Evolutionary conservation across 192 early-diverging fungal genomes (phyloP), one percentile per base, ranked within the genome.

Genomic region (Umbelopsis isabellina): DNA sequence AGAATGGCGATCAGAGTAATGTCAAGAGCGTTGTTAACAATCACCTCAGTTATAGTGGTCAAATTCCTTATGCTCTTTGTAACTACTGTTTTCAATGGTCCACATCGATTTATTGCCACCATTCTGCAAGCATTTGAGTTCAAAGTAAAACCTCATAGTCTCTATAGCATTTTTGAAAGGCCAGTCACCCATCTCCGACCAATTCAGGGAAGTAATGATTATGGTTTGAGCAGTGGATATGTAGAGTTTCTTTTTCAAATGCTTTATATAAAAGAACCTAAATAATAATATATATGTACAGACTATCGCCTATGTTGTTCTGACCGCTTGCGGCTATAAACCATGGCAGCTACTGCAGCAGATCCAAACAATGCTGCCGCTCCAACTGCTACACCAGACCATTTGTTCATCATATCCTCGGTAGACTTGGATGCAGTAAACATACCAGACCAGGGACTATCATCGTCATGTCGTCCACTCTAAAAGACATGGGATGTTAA

Each of bases 21-120:
- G 18, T 10, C 15, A 15, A 18, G 10, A 15, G 11, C 16, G 15
- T 18, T 18, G 30, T 35, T 15, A 35, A 18, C 4, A 55, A 18
- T 61, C 25, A 61, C 55, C 55, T 61, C 55, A 7, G 55, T 13
- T 35, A 61, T 61, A 25, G 55, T 61, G 30, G 55, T 41, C 37
- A 41, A 10, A 1, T 6, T 41, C 6, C 37, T 41, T 41, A 41
- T 41, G 10, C 10, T 9, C 37, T 41, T 41, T 41, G 37, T 6
- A 6, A 41, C 10, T 1, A 10, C 10, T 41, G 37, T 9, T 6
- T 10, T 41, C 10, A 41, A 9, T 41, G 37, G 37, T 41, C 37
- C 37, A 41, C 37, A 41, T 41, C 1, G 10, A 41, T 41, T 41
- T 9, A 41, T 41, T 5, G 37, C 37, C 37, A 41, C 37, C 37